A percentile compares a stretch with the other conserved stretches of the same genome.
phyloP scores from a whole-genome alignment of 345 rosid species.

The Lumnitzera racemosa region DNA sequence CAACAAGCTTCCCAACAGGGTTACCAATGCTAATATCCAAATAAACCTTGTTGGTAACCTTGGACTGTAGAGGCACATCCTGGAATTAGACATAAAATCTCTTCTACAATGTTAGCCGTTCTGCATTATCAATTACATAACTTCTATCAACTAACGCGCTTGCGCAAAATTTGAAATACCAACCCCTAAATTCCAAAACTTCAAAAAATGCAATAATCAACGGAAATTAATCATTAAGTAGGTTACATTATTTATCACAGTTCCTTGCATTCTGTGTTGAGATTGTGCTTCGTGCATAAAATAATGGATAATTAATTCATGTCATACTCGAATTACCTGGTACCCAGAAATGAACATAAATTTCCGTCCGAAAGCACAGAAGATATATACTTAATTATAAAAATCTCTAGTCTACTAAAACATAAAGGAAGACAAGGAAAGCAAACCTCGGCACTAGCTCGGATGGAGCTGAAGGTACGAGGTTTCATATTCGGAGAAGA shows the following conservation, averaged over 20 bases:
- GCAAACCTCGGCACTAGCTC: conserved; percentile 70
- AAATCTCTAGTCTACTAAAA: not conserved
- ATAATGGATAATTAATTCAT: too few species aligned
- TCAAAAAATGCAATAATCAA: too few species aligned
- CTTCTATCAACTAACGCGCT: not conserved
- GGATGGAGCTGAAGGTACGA: conserved; percentile 29
- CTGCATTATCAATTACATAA: not conserved
- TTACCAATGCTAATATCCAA: conserved; percentile 91
- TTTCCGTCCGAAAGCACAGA: not conserved
- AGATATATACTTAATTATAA: too few species aligned
- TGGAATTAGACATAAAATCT: conserved; percentile 14
- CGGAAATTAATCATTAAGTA: not conserved
- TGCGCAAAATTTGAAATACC: not conserved
- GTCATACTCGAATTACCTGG: too few species aligned
- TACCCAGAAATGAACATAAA: too few species aligned
- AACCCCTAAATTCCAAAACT: not conserved
- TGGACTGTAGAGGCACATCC: conserved; percentile 54
- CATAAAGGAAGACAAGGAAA: not conserved
- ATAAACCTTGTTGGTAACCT: conserved; percentile 84
- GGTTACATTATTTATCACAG: too few species aligned
- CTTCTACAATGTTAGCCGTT: not conserved
- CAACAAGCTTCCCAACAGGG: conserved; percentile 79
- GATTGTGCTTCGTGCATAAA: too few species aligned
- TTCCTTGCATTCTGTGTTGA: too few species aligned
- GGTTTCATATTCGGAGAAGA: conserved; percentile 19